Conservation (phyloP, 1,284 basidiomycete genomes). For the Puccinia triticina region DNA sequence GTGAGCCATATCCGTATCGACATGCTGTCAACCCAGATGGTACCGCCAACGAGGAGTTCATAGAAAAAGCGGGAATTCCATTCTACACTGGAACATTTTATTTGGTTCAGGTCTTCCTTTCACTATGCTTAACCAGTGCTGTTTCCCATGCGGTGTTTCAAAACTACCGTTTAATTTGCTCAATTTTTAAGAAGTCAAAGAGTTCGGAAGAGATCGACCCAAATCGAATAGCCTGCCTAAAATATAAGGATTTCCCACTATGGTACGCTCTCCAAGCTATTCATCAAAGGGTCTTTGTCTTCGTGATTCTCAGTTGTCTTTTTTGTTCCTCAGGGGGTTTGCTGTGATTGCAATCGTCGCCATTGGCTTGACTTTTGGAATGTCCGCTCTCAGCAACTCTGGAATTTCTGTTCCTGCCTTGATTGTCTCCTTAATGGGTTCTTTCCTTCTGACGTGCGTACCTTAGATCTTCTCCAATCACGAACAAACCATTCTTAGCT, state of each 20-base stretch:
- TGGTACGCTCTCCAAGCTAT: constrained; percentile 6
- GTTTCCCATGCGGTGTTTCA: constrained; percentile 23
- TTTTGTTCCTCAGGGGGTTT: constrained; percentile 19
- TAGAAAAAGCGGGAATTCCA: constrained; percentile 22
- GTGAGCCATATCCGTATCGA: constrained; percentile 22
- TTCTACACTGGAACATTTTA: constrained; percentile 18
- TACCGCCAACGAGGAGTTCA: constrained; percentile 23
- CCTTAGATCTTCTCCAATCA: no score
- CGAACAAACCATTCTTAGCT: no score
- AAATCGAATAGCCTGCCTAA: constrained; percentile 30
- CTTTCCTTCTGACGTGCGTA: constrained; percentile 25
- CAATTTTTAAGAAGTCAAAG: constrained; percentile 14
- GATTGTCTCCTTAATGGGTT: constrained; percentile 1
- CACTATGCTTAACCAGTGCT: background rate
- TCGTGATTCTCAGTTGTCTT: background rate
- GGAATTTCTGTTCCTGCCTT: constrained; percentile 22
- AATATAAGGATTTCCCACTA: constrained; percentile 35
- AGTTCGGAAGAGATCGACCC: constrained; percentile 15
- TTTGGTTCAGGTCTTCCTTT: constrained; percentile 10
- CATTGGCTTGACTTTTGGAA: constrained; percentile 12
- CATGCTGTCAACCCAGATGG: constrained; percentile 27
- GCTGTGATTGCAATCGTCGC: background rate
- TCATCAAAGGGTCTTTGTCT: background rate
- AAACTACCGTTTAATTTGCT: constrained; percentile 6
- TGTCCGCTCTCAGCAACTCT: constrained; percentile 12